A percentile compares a stretch with the other conserved stretches of the same genome.
These are phyloP conservation scores for Chaetoceros muelleri DNA, from an alignment of 108 stramenopile genomes.

Conservation along the genomic window DNA sequence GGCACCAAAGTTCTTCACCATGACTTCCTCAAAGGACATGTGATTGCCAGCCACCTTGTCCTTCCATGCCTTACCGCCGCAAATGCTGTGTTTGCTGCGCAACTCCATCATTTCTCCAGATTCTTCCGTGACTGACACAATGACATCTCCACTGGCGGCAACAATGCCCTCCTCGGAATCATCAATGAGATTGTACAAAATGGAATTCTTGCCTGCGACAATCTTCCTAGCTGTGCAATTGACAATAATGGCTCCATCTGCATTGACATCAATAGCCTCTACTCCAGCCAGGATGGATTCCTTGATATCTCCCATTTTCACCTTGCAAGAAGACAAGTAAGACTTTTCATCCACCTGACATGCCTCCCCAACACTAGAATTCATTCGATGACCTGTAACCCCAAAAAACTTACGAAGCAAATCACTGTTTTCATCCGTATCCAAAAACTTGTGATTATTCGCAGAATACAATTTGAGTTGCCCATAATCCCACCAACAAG, in stretches of 20 bases:
- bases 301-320: slow-evolving; percentile 57
- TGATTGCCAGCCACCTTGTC: slow-evolving; percentile 52
- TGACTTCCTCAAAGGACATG: slow-evolving; percentile 80
- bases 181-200: slow-evolving; percentile 92
- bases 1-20: slow-evolving; percentile 68
- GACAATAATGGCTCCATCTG: slow-evolving; percentile 91
- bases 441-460: slow-evolving; percentile 76
- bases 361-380: slow-evolving; percentile 34
- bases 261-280: slow-evolving; percentile 52
- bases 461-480: slow-evolving; percentile 88
- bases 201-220: slow-evolving; percentile 74
- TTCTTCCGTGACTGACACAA: slow-evolving; percentile 79
- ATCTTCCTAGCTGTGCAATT: slow-evolving; percentile 94
- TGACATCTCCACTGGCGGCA: slow-evolving; percentile 81
- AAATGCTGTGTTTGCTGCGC: slow-evolving; percentile 58
- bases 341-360: slow-evolving; percentile 39
- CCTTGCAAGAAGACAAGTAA: slow-evolving; percentile 55
- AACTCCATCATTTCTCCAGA: slow-evolving; percentile 54
- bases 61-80: slow-evolving; percentile 89
- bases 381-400: slow-evolving; percentile 33
- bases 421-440: slow-evolving; percentile 55
- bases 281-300: slow-evolving; percentile 76
- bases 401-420: slow-evolving; percentile 80
- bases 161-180: slow-evolving; percentile 68
- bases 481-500: slow-evolving; percentile 99